These are phyloP conservation scores for Solanum corneliomulleri DNA, from an alignment of 257 asterid species.

Conservation along the genomic window DNA sequence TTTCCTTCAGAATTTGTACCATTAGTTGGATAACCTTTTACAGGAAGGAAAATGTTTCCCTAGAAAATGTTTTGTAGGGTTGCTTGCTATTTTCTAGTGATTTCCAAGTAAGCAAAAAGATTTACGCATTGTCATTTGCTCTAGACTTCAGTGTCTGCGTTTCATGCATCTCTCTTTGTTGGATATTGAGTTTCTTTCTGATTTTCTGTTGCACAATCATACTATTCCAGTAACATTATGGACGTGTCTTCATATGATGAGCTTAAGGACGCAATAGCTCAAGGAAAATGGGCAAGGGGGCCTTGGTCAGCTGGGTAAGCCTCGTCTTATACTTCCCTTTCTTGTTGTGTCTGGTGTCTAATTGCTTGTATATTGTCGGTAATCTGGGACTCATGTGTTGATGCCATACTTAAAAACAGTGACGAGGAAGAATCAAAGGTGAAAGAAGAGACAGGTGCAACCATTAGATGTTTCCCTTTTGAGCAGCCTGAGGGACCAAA, in stretches of 20 bases:
- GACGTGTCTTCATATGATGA: constrained; percentile 79
- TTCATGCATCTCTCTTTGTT: background rate
- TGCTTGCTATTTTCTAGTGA: background rate
- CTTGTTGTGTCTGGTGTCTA: background rate
- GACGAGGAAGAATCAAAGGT: constrained; percentile 71
- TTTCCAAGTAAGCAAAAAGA: background rate
- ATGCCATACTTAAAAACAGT: constrained; percentile 10
- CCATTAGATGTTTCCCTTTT: constrained; percentile 88
- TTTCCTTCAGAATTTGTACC: background rate
- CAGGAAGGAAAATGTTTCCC: background rate
- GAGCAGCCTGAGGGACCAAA: constrained; percentile 73
- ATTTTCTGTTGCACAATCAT: background rate
- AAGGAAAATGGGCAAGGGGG: constrained; percentile 99
- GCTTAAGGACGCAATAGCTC: constrained; percentile 82
- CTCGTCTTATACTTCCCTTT: background rate
- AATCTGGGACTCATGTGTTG: background rate
- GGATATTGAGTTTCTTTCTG: background rate
- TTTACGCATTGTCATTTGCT: background rate
- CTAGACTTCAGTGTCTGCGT: background rate
- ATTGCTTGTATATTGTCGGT: background rate
- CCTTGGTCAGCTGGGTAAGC: constrained; percentile 97
- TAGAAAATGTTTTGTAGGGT: background rate
- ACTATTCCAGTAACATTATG: constrained; percentile 59
- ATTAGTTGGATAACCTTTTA: background rate
- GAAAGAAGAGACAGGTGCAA: constrained; percentile 96